phyloP scores from a whole-genome alignment of 192 early-diverging fungal species.

The Globomyces pollinis-pini region DNA sequence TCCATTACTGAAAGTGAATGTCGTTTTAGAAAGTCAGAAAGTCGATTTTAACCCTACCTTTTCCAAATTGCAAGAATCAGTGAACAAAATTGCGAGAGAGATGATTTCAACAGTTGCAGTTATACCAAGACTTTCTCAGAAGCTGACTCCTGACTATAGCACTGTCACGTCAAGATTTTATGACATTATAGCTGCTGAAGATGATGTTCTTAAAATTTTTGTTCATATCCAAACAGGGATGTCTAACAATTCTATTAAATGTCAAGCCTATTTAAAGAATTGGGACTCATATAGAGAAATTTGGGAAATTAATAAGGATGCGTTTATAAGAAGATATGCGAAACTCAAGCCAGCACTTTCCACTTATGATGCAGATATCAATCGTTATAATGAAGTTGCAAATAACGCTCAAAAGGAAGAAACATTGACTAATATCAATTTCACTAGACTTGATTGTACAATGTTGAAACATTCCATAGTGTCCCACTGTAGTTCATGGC shows the following conservation, averaged over 20 bases:
- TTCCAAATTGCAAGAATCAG: slow-evolving; percentile 41
- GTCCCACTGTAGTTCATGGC: slow-evolving; percentile 53
- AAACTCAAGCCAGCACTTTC: slow-evolving; percentile 58
- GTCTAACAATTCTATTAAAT: slow-evolving; percentile 48
- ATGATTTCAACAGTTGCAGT: slow-evolving; percentile 54
- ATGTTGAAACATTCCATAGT: slow-evolving; percentile 54
- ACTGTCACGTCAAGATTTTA: slow-evolving; percentile 25
- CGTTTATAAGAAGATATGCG: slow-evolving; percentile 57
- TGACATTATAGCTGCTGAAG: slow-evolving; percentile 48
- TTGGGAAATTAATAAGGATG: slow-evolving; percentile 67
- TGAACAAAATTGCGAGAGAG: slow-evolving; percentile 45
- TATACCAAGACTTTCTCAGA: slow-evolving; percentile 36
- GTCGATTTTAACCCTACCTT: slow-evolving; percentile 56
- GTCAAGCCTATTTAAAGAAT: slow-evolving; percentile 52
- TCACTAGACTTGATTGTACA: slow-evolving; percentile 52
- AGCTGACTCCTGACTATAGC: slow-evolving; percentile 22
- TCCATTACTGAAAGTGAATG: slow-evolving; percentile 58
- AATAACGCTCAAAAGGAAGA: slow-evolving; percentile 65
- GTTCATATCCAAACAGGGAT: slow-evolving; percentile 50
- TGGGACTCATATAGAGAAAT: slow-evolving; percentile 63
- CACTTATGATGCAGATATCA: slow-evolving; percentile 61
- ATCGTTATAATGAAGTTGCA: slow-evolving; percentile 59
- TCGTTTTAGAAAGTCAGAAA: slow-evolving; percentile 49
- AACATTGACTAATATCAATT: slow-evolving; percentile 59
- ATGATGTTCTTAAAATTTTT: slow-evolving; percentile 57